Conservation (phyloP, 164 flowering plant species). For the Stephania japonica region DNA sequence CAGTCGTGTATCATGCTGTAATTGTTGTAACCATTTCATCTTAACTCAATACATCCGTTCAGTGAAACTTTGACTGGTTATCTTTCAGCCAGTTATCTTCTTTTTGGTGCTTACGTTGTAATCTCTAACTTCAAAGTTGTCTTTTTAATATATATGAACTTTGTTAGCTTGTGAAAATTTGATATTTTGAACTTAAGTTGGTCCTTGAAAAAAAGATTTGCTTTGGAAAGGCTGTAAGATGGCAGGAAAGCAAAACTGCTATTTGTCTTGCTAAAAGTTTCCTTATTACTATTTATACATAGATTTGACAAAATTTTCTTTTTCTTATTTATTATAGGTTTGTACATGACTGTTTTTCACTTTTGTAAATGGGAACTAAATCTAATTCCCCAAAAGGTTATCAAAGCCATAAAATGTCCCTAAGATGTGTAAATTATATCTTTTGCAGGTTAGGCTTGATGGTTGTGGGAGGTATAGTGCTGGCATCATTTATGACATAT, state of each 20-base stretch:
- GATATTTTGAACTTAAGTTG: background rate
- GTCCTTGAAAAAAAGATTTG: too few species aligned
- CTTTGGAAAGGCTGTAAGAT: too few species aligned
- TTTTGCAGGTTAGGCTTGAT: conserved; percentile 82
- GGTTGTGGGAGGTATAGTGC: conserved; percentile 66
- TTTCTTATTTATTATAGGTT: background rate
- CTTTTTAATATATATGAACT: too few species aligned
- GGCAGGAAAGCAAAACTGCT: background rate
- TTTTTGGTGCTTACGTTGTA: too few species aligned
- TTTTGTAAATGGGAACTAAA: background rate
- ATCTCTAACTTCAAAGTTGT: background rate
- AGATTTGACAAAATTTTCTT: background rate
- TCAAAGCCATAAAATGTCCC: background rate
- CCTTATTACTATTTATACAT: background rate
- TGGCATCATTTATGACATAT: conserved; percentile 93
- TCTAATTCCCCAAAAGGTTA: background rate
- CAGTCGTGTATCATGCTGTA: background rate
- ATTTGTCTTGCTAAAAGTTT: too few species aligned
- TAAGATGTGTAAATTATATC: conserved; percentile 1
- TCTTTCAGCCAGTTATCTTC: too few species aligned
- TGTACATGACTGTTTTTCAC: background rate
- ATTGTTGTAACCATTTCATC: too few species aligned
- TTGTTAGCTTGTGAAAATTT: background rate
- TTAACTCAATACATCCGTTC: too few species aligned
- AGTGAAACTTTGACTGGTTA: too few species aligned